Base-by-base conservation (phyloP, 805 yeast species). In the Lipomyces orientalis region DNA sequence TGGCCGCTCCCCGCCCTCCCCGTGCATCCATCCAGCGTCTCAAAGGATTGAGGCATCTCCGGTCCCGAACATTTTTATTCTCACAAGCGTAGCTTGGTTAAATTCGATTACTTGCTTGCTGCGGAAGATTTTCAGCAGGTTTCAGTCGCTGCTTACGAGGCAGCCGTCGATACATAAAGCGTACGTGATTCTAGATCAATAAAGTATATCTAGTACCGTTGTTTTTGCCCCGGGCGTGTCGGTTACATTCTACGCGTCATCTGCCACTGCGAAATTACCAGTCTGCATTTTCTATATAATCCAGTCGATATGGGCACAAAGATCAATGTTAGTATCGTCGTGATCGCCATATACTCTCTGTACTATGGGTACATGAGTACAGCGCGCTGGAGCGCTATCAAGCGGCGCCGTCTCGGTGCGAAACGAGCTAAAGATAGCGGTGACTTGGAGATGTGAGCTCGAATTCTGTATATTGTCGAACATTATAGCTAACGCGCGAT, bases 371-470 rank as follows among this genome's bases (percentile, higher is more conserved):
- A 52, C 54, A 49, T 69, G 19, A 54, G 43, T n/a, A 58, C 63
- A 1, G 59, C 57, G 6, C 71, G 72, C 6, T 12, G 49, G 29
- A 59, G 51, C 54, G 64, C 55, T 16, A 64, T 69, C 59, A 51
- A 52, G 6, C 58, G 57, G 19, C 70, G 72, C 16, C 58, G 62
- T 25, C 51, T 46, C 34, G 39, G 54, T 1, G 72, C 72, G 9
- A 58, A 58, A 14, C 14, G 54, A 51, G 69, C 72, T 6, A 49
- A 29, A 25, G 60, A 55, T 34, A 54, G 61, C 19, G 62, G 57
- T 7, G 71, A 66, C 34, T 37, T 62, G 12, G 71, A 67, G 19
- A 57, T 56, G 71, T 65, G 39, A 43, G 69, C 29, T 59, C 16
- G 49, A 33, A 19, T 16, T 16, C 31, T 25, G 9, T 54, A 16